Conservation (phyloP, 2,329 filamentous ascomycete genomes). For the Aspergillus flavus region DNA sequence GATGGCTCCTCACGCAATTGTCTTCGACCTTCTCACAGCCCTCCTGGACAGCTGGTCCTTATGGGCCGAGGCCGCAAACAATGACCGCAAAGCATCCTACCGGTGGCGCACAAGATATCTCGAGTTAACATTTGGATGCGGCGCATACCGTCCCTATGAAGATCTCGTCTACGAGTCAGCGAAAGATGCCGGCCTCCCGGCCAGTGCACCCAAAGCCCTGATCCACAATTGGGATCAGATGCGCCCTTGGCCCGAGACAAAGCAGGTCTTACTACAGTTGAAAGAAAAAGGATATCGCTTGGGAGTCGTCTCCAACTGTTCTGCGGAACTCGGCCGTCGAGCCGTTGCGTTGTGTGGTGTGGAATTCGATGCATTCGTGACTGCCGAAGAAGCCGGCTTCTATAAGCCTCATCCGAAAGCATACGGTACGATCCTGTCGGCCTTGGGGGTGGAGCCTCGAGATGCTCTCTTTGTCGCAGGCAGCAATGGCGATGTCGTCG, state of each 20-base stretch:
- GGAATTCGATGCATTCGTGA: constrained; percentile 5
- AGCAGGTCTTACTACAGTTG: neutral
- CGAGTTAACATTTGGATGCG: constrained; percentile 5
- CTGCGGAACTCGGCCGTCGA: neutral
- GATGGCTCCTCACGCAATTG: neutral
- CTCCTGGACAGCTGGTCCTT: constrained; percentile 8
- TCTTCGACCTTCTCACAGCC: constrained; percentile 10
- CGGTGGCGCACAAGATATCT: constrained; percentile 5
- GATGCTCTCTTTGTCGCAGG: constrained; percentile 7
- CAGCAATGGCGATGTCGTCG: constrained; percentile 9
- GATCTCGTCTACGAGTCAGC: constrained; percentile 5
- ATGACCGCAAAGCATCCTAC: neutral
- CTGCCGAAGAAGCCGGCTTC: constrained; percentile 8
- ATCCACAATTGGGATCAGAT: constrained; percentile 5
- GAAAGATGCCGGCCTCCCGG: neutral
- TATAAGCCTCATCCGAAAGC: constrained; percentile 4
- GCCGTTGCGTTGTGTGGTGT: neutral
- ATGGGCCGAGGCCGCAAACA: constrained; percentile 3
- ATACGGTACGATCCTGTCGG: neutral
- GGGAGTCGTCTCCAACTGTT: constrained; percentile 8
- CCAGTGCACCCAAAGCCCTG: neutral
- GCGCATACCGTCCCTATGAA: constrained; percentile 5
- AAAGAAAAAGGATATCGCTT: constrained; percentile 1
- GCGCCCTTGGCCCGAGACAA: constrained; percentile 3
- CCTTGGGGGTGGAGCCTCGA: neutral